Conservation (phyloP, 768 basidiomycete genomes). For the Suillus alpinus region DNA sequence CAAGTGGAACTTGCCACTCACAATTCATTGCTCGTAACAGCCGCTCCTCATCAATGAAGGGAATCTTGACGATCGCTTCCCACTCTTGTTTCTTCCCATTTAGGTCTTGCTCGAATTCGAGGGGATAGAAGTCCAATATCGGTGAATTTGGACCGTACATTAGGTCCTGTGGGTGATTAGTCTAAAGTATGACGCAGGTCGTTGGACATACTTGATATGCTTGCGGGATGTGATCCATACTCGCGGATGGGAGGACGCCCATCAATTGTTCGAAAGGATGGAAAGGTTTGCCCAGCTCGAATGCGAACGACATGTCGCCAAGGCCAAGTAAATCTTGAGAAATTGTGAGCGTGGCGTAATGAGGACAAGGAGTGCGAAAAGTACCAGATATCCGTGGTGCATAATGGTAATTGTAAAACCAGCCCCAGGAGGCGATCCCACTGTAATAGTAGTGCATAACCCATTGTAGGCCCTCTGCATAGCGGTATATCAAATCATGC, state of each 20-base stretch:
- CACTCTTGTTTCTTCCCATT: constrained; percentile 99
- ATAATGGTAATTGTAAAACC: constrained; percentile 99
- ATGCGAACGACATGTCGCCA: constrained; percentile 79
- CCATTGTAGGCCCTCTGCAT: constrained; percentile 96
- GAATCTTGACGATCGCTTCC: constrained; percentile 99
- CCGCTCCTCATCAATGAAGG: constrained; percentile 86
- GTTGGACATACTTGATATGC: constrained; percentile 67
- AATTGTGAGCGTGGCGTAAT: constrained; percentile 6
- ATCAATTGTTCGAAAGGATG: constrained; percentile 93
- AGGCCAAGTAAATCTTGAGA: constrained; percentile 55
- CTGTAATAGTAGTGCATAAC: constrained; percentile 99
- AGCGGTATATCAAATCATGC: constrained; percentile 70
- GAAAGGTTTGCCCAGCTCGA: constrained; percentile 87
- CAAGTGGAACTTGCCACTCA: constrained; percentile 33
- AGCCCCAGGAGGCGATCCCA: constrained; percentile 96
- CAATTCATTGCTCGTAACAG: constrained; percentile 81
- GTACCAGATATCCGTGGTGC: constrained; percentile 93
- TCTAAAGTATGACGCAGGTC: neutral
- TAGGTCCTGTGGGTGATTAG: constrained; percentile 57
- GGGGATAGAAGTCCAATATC: constrained; percentile 93
- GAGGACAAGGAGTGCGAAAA: constrained; percentile 12
- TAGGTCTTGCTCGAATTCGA: constrained; percentile 86
- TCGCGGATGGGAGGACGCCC: constrained; percentile 94
- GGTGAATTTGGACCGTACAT: constrained; percentile 85
- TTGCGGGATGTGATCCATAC: constrained; percentile 82